Evolutionary conservation across 805 yeast genomes (phyloP).

Genomic region (Yamadazyma takamatsuzukensis): DNA sequence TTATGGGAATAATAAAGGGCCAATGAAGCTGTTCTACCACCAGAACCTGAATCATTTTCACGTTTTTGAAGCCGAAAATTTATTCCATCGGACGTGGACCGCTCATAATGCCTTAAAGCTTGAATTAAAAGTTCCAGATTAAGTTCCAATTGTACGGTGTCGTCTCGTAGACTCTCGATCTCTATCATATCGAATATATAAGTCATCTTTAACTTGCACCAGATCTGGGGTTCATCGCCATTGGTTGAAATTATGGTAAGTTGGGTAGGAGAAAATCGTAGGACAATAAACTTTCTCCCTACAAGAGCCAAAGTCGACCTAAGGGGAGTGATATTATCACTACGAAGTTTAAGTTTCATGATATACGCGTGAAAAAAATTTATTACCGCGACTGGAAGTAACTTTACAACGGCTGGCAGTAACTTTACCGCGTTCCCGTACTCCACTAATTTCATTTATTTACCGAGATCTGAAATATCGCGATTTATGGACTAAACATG

Average conservation of each 20-base stretch:
- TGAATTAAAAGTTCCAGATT: constrained; percentile 59
- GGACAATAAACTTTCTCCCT: constrained; percentile 35
- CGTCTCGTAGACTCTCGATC: constrained; percentile 49
- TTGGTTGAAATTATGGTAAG: constrained; percentile 49
- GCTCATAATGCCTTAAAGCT: constrained; percentile 54
- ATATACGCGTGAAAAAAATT: not conserved
- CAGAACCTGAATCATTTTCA: constrained; percentile 23
- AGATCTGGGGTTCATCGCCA: constrained; percentile 57
- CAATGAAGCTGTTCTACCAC: constrained; percentile 47
- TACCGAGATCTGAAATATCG: not conserved
- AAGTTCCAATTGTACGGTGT: constrained; percentile 56
- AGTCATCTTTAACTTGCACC: constrained; percentile 52
- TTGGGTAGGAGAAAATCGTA: constrained; percentile 50
- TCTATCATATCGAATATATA: constrained; percentile 48
- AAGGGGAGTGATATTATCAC: constrained; percentile 5
- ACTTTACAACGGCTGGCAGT: not conserved
- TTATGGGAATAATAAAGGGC: constrained; percentile 53
- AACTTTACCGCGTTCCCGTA: too few species aligned
- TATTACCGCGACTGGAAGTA: not conserved
- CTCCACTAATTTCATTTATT: too few species aligned
- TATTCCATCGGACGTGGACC: constrained; percentile 47
- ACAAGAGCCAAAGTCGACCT: constrained; percentile 7
- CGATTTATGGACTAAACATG: constrained; percentile 3
- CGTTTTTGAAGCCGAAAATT: constrained; percentile 50
- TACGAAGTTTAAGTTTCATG: constrained; percentile 12